Conservation (phyloP, 768 basidiomycete genomes). For the Hypholoma fasciculare region DNA sequence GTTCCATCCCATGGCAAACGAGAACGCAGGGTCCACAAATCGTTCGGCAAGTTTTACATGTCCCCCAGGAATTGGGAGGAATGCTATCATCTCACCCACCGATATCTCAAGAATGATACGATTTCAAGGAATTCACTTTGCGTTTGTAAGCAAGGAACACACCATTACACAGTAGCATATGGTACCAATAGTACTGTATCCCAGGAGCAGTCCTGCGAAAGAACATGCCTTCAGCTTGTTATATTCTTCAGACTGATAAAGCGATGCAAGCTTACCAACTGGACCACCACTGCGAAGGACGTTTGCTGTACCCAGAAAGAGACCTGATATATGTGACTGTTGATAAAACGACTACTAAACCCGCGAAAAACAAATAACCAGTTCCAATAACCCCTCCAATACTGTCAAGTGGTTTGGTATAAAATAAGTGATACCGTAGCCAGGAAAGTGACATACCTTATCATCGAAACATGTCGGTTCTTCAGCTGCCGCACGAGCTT, state of each 20-base stretch:
- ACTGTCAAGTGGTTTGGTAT: constrained; percentile 29
- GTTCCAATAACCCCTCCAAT: constrained; percentile 64
- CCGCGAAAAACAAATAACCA: constrained; percentile 35
- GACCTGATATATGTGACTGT: constrained; percentile 34
- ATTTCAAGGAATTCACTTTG: background rate
- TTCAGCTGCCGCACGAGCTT: constrained; percentile 63
- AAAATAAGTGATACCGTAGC: background rate
- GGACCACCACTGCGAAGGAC: constrained; percentile 61
- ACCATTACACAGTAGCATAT: constrained; percentile 78
- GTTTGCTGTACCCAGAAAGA: constrained; percentile 67
- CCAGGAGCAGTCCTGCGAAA: constrained; percentile 59
- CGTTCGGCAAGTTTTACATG: constrained; percentile 83
- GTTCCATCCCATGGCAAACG: constrained; percentile 57
- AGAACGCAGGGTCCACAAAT: constrained; percentile 76
- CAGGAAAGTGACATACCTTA: constrained; percentile 43
- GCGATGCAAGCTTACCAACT: constrained; percentile 40
- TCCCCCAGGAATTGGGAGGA: constrained; percentile 75
- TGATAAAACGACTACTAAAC: background rate
- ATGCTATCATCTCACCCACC: constrained; percentile 76
- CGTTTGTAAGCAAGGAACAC: constrained; percentile 10
- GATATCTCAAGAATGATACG: constrained; percentile 45
- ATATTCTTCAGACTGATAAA: background rate
- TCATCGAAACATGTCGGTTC: constrained; percentile 83
- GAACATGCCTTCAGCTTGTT: background rate
- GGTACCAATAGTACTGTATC: constrained; percentile 63